These are phyloP conservation scores for Stagonosporopsis cucurbitacearum DNA, from an alignment of 2,329 filamentous ascomycete species.

Conservation along the genomic window DNA sequence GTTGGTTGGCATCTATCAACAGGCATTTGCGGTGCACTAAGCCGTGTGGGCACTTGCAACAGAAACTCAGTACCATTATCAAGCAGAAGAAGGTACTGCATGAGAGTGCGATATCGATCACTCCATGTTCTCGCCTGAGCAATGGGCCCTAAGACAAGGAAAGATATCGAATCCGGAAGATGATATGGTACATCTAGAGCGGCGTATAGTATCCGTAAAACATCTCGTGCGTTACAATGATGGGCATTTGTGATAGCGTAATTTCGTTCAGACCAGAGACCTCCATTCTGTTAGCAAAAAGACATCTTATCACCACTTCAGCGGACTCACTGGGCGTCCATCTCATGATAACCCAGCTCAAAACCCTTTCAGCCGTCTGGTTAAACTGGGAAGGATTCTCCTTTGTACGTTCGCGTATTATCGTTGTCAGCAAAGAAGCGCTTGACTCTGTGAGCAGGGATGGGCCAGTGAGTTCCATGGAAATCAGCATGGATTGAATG, in stretches of 20 bases:
- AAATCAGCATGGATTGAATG: conserved; percentile 73
- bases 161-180: conserved; percentile 28
- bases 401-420: conserved; percentile 70
- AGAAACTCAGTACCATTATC: conserved; percentile 21
- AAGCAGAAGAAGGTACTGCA: conserved; percentile 58
- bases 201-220: conserved; percentile 72
- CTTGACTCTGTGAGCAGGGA: conserved; percentile 80
- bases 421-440: conserved; percentile 71
- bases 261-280: conserved; percentile 63
- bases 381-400: conserved; percentile 73
- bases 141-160: conserved; percentile 50
- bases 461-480: conserved; percentile 83
- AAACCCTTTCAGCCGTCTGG: conserved; percentile 71
- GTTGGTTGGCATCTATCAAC: conserved; percentile 28
- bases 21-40: conserved; percentile 8
- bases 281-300: conserved; percentile 31
- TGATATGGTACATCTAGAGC: conserved; percentile 65
- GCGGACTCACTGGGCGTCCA: conserved; percentile 77
- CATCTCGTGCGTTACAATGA: conserved; percentile 69
- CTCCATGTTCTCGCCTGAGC: conserved; percentile 54
- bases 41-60: neutral
- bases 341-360: conserved; percentile 80
- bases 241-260: conserved; percentile 70
- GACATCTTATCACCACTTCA: no score
- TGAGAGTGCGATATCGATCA: conserved; percentile 50